Base-by-base conservation (phyloP, 2,329 filamentous ascomycete genomes). In the Cladosporium sp. region DNA sequence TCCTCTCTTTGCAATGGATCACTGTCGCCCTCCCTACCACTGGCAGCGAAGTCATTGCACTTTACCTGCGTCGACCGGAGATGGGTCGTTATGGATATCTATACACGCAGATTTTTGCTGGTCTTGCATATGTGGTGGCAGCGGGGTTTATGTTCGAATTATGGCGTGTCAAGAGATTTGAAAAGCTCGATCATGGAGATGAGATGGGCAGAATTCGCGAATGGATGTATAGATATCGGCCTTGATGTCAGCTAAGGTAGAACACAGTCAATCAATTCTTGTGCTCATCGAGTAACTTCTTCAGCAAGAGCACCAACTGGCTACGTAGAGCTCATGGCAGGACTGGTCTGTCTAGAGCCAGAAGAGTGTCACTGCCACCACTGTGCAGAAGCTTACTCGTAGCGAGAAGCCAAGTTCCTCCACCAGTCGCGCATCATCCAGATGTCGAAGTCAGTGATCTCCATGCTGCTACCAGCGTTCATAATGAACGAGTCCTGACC, bases 401-500 rank as follows among this genome's bases (percentile, higher is more conserved):
- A 47, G 15, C 36, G 38, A 11, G 22, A 30, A 20, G 44, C 34
- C 36, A 47, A 11, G 24, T 69, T 63, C 55, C 65, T 65, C 72
- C 72, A 76, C 72, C 72, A 76, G 58, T 76, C 72, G 1, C 73
- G 60, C 41, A 71, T 58, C 73, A 76, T 76, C 74, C 74, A 76
- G 17, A 70, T 71, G 47, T 76, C 73, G 43, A 77, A 77, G 37
- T 77, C 73, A 2, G 73, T 77, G 17, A 76, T 66, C 41, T 65
- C 52, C 17, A 57, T 62, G 1, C 74, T 62, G 40, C 68, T 69
- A 3, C 74, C 73, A 42, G 73, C 72, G 39, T 68, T 57, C 73
- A 77, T 75, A 54, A 76, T 66, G 61, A 76, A 76, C 58, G 64
- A 71, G 7, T 60, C 58, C 27, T 70, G 56, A 5, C 72, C 72